A percentile compares a stretch with the other conserved stretches of the same genome.
Evolutionary conservation across 2,329 filamentous ascomycete species (phyloP).

Genomic region (Colletotrichum scovillei): DNA sequence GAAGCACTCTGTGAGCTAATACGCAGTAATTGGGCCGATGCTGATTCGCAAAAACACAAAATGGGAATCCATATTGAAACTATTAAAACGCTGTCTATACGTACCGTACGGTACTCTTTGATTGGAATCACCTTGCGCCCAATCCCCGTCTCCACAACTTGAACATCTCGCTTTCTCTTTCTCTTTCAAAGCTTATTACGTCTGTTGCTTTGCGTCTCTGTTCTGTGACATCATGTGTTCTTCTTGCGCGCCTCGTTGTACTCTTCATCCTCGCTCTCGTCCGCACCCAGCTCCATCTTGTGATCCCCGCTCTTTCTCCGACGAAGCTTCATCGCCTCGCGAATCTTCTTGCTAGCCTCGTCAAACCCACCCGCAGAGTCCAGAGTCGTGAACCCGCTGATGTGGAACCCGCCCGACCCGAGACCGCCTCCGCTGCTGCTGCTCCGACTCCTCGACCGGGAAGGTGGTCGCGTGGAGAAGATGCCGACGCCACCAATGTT

Average conservation of each 20-base stretch:
- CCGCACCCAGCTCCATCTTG: constrained; percentile 50
- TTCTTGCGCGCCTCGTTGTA: constrained; percentile 57
- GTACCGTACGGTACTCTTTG: not conserved
- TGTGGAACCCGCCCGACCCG: constrained; percentile 70
- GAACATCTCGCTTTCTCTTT: not conserved
- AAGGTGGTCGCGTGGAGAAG: constrained; percentile 90
- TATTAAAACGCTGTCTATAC: constrained; percentile 21
- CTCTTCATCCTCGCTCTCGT: constrained; percentile 54
- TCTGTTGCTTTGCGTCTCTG: not conserved
- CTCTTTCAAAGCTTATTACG: not conserved
- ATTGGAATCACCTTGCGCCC: not conserved
- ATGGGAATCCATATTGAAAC: constrained; percentile 9
- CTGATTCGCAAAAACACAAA: not conserved
- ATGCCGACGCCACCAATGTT: constrained; percentile 89
- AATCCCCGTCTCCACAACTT: not conserved
- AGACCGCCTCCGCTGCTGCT: constrained; percentile 74
- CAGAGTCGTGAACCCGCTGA: constrained; percentile 76
- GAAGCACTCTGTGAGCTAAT: no score
- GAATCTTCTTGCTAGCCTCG: constrained; percentile 85
- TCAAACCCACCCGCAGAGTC: constrained; percentile 79
- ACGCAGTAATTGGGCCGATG: not conserved
- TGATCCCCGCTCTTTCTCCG: constrained; percentile 61
- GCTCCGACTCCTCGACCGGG: constrained; percentile 78
- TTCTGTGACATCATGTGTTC: constrained; percentile 39
- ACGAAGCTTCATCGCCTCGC: constrained; percentile 80